These are phyloP conservation scores for Marsdenia floribunda DNA, from an alignment of 257 asterid species.

Conservation along the genomic window DNA sequence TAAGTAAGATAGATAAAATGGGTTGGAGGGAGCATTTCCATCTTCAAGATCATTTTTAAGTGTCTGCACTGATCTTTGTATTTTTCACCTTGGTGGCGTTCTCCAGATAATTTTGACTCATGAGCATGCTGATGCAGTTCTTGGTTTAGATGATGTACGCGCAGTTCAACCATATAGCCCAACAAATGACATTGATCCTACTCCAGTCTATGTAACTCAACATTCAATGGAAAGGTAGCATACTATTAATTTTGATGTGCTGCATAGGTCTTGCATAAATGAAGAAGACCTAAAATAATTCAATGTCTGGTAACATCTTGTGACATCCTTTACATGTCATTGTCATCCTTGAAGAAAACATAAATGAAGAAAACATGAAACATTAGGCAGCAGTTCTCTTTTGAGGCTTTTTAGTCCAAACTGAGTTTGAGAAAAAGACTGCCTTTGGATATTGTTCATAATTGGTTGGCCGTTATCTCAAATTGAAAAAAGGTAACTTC, in stretches of 20 bases:
- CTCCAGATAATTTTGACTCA: slow-evolving; percentile 87
- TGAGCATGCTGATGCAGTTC: slow-evolving; percentile 99
- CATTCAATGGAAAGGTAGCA: slow-evolving; percentile 79
- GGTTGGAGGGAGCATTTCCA: not conserved
- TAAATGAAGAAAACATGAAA: not conserved
- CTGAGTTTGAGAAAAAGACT: too few species aligned
- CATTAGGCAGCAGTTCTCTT: not conserved
- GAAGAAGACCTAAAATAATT: too few species aligned
- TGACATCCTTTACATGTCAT: slow-evolving; percentile 4
- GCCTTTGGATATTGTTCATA: too few species aligned
- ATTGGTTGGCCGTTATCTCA: too few species aligned
- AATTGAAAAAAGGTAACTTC: too few species aligned
- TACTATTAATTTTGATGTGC: not conserved
- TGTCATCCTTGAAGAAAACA: not conserved
- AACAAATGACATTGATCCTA: slow-evolving; percentile 82
- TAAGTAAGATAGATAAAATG: too few species aligned
- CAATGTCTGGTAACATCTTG: not conserved
- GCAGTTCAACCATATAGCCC: slow-evolving; percentile 87
- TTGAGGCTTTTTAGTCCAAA: too few species aligned
- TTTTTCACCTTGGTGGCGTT: slow-evolving; percentile 15
- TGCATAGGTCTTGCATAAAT: not conserved
- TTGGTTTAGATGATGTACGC: slow-evolving; percentile 95
- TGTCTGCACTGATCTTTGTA: not conserved
- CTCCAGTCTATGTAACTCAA: slow-evolving; percentile 74
- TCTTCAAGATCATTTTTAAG: not conserved